Base-by-base conservation (phyloP, 2,329 filamentous ascomycete species). In the Alternaria longipes region DNA sequence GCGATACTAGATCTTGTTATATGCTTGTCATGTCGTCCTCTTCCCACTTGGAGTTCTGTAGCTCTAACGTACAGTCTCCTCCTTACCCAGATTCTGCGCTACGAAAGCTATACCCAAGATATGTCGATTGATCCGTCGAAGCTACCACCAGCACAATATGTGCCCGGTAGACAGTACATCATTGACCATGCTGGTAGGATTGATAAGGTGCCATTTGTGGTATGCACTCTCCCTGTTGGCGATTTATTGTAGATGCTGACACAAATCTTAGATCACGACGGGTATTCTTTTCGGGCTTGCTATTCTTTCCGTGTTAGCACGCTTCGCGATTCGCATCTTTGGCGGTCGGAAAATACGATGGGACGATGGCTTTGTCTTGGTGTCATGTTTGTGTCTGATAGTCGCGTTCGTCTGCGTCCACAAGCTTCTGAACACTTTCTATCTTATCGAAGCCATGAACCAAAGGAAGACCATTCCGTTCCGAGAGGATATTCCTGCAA, bases 381-480 rank as follows among this genome's bases (percentile, higher is more conserved):
- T 24, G 3, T 38, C 52, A 30, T 34, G 20, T 4, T 20, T 54
- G 22, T 34, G 34, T 6, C 30, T 54, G 5, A 8, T 20, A n/a
- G 32, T 40, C 5, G 49, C 28, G 34, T 52, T 52, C 26, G 36
- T n/a, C 50, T 28, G 52, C 8, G 24, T 54, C n/a, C 47, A 54
- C 22, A 59, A 54, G 22, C 26, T 42, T 28, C 36, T 54, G n/a
- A 50, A 59, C 24, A 54, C 49, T 20, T 32, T 59, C 9, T 59
- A 59, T 59, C 49, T 59, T 12, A 34, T 54, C 16, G 56, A 59
- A 32, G 56, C 56, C 26, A 59, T 59, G 20, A 59, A 59, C 50
- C 53, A 59, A 51, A 54, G 34, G 28, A 42, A 18, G 11, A 38
- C 40, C 6, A 34, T 59, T 7, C 50, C 56, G 6, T 54, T 54